Evolutionary conservation across 2,329 filamentous ascomycete species (phyloP).

Genomic region (Podosphaera leucotricha): DNA sequence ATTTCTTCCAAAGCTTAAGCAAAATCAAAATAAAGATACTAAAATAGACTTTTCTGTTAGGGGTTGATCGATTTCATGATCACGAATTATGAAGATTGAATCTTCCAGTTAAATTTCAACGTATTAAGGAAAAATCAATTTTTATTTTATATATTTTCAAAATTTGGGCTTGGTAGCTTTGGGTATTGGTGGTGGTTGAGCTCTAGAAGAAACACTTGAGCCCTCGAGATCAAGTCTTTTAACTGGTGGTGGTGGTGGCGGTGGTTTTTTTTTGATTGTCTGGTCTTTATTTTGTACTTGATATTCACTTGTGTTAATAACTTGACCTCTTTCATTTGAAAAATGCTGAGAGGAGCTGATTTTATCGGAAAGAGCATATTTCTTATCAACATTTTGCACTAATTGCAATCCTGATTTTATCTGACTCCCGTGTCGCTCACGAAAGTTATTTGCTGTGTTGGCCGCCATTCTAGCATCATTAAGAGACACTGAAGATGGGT

Average conservation of each 20-base stretch:
- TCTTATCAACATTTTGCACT: conserved; percentile 15
- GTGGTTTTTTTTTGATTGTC: conserved; percentile 15
- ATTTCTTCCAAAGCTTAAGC: too few relatives aligned
- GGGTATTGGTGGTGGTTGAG: conserved; percentile 11
- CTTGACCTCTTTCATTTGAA: conserved; percentile 2
- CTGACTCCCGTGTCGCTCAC: conserved; percentile 34
- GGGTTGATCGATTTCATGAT: too few relatives aligned
- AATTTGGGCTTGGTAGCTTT: conserved; percentile 16
- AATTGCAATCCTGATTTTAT: conserved; percentile 27
- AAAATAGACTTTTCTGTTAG: too few relatives aligned
- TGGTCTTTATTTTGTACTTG: conserved; percentile 5
- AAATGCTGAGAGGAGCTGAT: conserved; percentile 8
- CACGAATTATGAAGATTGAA: too few relatives aligned
- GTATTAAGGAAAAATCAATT: too few relatives aligned
- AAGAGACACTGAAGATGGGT: conserved; percentile 27
- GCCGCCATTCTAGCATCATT: conserved; percentile 26
- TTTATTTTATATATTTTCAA: too few relatives aligned
- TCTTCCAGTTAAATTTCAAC: too few relatives aligned
- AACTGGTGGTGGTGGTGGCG: conserved; percentile 16
- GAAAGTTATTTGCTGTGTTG: conserved; percentile 31
- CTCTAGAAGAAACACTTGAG: conserved; percentile 2
- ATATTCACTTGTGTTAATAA: conserved; percentile 3
- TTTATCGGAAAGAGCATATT: conserved; percentile 15
- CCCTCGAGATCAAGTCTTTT: conserved; percentile 5
- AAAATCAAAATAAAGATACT: too few relatives aligned